A percentile compares a stretch with the other conserved stretches of the same genome.
Evolutionary conservation across 2,329 filamentous ascomycete species (phyloP).

Genomic region (Xylaria polymorpha): DNA sequence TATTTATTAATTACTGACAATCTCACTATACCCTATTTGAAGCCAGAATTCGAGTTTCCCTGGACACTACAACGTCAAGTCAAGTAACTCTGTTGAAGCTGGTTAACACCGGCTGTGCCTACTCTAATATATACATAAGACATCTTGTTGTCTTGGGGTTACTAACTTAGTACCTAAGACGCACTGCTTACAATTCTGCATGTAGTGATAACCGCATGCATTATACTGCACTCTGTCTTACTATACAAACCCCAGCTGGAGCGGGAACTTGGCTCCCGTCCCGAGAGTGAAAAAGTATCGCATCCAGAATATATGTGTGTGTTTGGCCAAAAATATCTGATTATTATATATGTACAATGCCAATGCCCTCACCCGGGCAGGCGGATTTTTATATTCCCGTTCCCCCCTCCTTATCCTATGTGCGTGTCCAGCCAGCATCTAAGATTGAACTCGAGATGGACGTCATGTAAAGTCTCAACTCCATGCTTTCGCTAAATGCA

Average conservation of each 20-base stretch:
- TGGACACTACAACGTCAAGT: too few species aligned
- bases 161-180: too few species aligned
- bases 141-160: too few species aligned
- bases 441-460: background rate
- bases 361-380: background rate
- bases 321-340: background rate
- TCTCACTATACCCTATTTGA: too few species aligned
- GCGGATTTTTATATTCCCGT: background rate
- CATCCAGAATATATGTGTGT: background rate
- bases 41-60: too few species aligned
- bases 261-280: background rate
- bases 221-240: background rate
- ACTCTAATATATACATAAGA: too few species aligned
- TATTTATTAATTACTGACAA: too few species aligned
- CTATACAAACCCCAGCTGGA: background rate
- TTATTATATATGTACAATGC: conserved; percentile 7
- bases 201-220: too few species aligned
- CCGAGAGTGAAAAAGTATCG: background rate
- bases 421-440: background rate
- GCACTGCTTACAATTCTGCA: too few species aligned
- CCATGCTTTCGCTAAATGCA: conserved; percentile 14
- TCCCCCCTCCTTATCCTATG: background rate
- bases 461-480: conserved; percentile 1
- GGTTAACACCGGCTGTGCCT: too few species aligned
- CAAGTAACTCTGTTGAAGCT: too few species aligned